Conservation (phyloP, 2,329 filamentous ascomycete genomes). For the Claviceps maximensis region DNA sequence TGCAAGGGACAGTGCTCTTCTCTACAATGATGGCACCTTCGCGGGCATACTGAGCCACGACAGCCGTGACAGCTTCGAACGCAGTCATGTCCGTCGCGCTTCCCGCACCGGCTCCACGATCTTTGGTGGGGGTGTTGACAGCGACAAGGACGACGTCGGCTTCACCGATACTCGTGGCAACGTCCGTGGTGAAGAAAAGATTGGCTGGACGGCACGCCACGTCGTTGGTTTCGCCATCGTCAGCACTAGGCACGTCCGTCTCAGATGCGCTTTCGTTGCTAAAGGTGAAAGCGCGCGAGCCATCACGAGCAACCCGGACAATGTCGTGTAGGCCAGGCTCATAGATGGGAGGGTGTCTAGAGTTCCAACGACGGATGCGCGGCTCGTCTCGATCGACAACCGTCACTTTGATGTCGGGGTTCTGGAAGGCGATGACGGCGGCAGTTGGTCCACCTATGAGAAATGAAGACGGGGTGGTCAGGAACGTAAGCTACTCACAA, state of each 20-base stretch:
- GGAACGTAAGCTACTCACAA: neutral
- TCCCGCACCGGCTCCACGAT: conserved; percentile 53
- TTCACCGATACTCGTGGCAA: conserved; percentile 45
- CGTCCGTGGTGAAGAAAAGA: conserved; percentile 60
- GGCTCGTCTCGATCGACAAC: conserved; percentile 58
- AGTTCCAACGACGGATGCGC: conserved; percentile 62
- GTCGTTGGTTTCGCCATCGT: conserved; percentile 18
- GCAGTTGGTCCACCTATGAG: conserved; percentile 56
- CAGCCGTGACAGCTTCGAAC: conserved; percentile 55
- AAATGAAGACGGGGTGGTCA: neutral
- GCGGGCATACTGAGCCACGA: conserved; percentile 53
- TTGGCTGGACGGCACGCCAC: conserved; percentile 43
- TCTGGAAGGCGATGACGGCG: conserved; percentile 60
- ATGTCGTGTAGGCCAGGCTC: conserved; percentile 60
- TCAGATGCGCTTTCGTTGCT: conserved; percentile 22
- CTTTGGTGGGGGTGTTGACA: conserved; percentile 71
- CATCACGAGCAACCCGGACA: conserved; percentile 50
- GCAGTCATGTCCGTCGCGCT: conserved; percentile 60
- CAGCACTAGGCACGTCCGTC: conserved; percentile 17
- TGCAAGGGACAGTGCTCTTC: conserved; percentile 68
- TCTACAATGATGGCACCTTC: conserved; percentile 63
- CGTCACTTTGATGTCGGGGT: conserved; percentile 55
- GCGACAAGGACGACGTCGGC: conserved; percentile 64
- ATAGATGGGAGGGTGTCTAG: conserved; percentile 58
- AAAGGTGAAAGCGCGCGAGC: conserved; percentile 31